Evolutionary conservation across 1,284 basidiomycete species (phyloP).

Genomic region (Malassezia dermatis): DNA sequence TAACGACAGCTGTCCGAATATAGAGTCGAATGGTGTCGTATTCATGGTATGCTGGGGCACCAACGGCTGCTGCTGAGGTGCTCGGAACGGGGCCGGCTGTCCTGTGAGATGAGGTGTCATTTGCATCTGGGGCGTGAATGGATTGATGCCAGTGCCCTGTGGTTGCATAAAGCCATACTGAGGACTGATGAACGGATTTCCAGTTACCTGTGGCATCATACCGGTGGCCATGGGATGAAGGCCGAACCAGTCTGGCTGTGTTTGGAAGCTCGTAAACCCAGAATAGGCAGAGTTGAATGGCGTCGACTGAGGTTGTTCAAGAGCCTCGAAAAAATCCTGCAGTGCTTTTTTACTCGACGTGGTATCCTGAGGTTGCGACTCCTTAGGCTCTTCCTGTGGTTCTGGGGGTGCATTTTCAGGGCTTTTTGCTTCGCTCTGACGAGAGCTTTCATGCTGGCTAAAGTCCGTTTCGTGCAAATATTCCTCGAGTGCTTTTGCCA

Average conservation of each 20-base stretch:
- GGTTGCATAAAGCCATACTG: slow-evolving; percentile 39
- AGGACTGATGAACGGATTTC: slow-evolving; percentile 16
- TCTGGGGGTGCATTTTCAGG: neutral
- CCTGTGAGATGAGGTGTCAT: slow-evolving; percentile 30
- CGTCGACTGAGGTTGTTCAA: slow-evolving; percentile 70
- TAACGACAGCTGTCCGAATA: slow-evolving; percentile 35
- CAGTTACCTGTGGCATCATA: slow-evolving; percentile 5
- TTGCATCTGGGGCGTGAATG: slow-evolving; percentile 37
- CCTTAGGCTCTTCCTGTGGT: neutral
- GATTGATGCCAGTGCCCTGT: slow-evolving; percentile 50
- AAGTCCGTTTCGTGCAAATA: slow-evolving; percentile 93
- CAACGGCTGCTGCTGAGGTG: slow-evolving; percentile 17
- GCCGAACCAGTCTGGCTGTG: slow-evolving; percentile 29
- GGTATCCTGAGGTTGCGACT: slow-evolving; percentile 13
- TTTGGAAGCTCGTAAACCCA: slow-evolving; percentile 21
- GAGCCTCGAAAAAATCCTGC: slow-evolving; percentile 81
- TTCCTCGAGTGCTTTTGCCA: slow-evolving; percentile 85
- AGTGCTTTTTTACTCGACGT: slow-evolving; percentile 50
- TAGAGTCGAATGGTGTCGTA: slow-evolving; percentile 17
- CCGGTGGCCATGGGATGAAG: slow-evolving; percentile 35
- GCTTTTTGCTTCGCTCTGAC: neutral
- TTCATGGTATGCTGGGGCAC: slow-evolving; percentile 18
- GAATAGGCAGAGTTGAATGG: slow-evolving; percentile 55
- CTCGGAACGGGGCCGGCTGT: slow-evolving; percentile 12
- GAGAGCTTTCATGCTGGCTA: slow-evolving; percentile 52